These are phyloP conservation scores for Prasinococcaceae sp. DNA, from an alignment of 139 green algal species.

Conservation along the genomic window DNA sequence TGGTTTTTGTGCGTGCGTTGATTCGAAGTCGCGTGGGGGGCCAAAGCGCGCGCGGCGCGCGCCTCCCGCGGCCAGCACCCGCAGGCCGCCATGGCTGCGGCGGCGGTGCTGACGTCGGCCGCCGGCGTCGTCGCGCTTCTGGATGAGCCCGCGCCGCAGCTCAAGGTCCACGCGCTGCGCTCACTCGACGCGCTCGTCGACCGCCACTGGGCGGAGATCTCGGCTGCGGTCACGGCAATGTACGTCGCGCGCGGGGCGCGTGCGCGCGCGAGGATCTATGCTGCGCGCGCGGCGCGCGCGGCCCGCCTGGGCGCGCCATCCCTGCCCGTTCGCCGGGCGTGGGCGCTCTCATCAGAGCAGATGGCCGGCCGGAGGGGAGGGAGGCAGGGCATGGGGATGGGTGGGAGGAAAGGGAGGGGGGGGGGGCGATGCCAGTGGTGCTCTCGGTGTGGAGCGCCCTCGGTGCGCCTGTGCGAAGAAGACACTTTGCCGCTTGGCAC, in stretches of 20 bases:
- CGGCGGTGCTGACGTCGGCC: constrained; percentile 39
- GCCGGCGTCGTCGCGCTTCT: constrained; percentile 72
- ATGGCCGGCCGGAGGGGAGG: too few species aligned
- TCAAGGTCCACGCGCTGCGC: constrained; percentile 29
- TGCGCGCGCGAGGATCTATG: background rate
- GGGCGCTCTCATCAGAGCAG: too few species aligned
- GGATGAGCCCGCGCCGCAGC: constrained; percentile 58
- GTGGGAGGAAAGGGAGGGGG: too few species aligned
- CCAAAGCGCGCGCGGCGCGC: background rate
- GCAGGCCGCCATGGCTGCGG: background rate
- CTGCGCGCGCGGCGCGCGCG: too few species aligned
- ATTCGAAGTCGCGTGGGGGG: background rate
- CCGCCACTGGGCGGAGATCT: constrained; percentile 26
- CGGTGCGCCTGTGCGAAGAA: too few species aligned
- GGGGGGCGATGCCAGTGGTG: too few species aligned
- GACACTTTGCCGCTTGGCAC: too few species aligned
- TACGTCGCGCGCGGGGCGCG: constrained; percentile 1
- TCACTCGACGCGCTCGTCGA: constrained; percentile 23
- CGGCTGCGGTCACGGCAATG: constrained; percentile 24
- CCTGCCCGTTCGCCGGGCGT: too few species aligned
- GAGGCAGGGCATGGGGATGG: too few species aligned
- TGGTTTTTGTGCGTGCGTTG: too few species aligned
- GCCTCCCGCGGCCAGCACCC: background rate
- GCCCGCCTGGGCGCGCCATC: too few species aligned
- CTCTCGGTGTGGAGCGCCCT: too few species aligned